phyloP scores from a whole-genome alignment of 106 monocot genomes.

The Phalaenopsis aphrodite region DNA sequence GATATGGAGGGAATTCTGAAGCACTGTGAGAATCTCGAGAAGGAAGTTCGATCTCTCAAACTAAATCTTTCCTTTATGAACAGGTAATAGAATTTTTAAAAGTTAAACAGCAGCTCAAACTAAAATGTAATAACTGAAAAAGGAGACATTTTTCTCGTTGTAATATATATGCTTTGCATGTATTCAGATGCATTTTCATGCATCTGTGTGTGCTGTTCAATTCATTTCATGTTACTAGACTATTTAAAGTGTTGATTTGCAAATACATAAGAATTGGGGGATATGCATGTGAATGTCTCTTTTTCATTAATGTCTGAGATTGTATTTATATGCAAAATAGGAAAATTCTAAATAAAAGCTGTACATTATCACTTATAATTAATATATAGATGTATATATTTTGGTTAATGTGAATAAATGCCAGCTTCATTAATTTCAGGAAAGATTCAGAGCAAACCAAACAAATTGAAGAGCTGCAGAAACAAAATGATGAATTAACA shows the following conservation, averaged over 20 bases:
- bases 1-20: constrained; percentile 43
- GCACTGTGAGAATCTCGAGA: constrained; percentile 45
- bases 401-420: no score
- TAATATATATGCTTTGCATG: not conserved
- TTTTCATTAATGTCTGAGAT: no score
- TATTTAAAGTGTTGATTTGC: no score
- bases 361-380: no score
- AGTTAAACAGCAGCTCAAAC: not conserved
- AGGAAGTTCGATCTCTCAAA: constrained; percentile 51
- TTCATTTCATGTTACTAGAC: no score
- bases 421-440: constrained; percentile 23
- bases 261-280: no score
- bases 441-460: constrained; percentile 72
- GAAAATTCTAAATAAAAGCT: no score
- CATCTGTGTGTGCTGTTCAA: no score
- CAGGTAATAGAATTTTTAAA: constrained; percentile 12
- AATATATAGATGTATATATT: no score
- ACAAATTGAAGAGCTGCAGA: constrained; percentile 56
- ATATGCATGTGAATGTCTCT: no score
- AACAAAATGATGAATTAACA: constrained; percentile 40
- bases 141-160: not conserved
- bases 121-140: not conserved
- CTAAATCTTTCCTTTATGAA: constrained; percentile 55
- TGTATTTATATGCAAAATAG: no score
- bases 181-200: not conserved